phyloP scores from a whole-genome alignment of 176 grass and related monocot genomes.

The Eragrostis curvula region DNA sequence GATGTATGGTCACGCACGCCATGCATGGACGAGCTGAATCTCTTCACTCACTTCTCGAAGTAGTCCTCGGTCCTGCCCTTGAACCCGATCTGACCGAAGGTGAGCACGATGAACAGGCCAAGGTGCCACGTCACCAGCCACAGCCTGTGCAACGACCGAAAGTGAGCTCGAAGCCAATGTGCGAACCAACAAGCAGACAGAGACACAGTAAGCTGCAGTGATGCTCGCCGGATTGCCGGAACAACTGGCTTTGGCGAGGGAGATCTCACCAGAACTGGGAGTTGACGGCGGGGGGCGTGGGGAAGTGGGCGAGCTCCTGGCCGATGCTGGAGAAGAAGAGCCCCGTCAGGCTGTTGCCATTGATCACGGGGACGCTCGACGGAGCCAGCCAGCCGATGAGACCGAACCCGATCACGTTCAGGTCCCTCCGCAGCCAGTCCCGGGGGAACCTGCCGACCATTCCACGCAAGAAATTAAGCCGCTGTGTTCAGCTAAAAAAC shows the following conservation, averaged over 20 bases:
- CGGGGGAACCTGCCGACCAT: slow-evolving; percentile 60
- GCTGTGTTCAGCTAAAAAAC: background rate
- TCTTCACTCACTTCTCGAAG: slow-evolving; percentile 54
- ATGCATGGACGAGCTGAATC: too few relatives aligned
- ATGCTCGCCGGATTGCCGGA: background rate
- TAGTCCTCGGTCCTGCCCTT: slow-evolving; percentile 95
- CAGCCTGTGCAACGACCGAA: slow-evolving; percentile 49
- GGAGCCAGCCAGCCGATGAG: slow-evolving; percentile 92
- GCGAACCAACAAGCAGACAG: background rate
- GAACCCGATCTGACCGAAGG: slow-evolving; percentile 98
- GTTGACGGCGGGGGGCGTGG: slow-evolving; percentile 67
- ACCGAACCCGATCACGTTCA: slow-evolving; percentile 93
- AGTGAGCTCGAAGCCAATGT: background rate
- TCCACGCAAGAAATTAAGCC: background rate
- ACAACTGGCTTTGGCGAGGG: background rate
- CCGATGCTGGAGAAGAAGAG: slow-evolving; percentile 97
- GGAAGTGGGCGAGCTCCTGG: slow-evolving; percentile 91
- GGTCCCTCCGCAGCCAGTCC: slow-evolving; percentile 89
- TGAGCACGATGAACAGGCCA: slow-evolving; percentile 84
- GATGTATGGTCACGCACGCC: background rate
- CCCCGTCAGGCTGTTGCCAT: slow-evolving; percentile 89
- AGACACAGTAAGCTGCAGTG: background rate
- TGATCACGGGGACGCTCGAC: slow-evolving; percentile 85
- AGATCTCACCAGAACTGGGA: slow-evolving; percentile 78
- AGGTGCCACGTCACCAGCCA: slow-evolving; percentile 94